Evolutionary conservation across 2,329 filamentous ascomycete genomes (phyloP).

Genomic region (Cladosporium sp.): DNA sequence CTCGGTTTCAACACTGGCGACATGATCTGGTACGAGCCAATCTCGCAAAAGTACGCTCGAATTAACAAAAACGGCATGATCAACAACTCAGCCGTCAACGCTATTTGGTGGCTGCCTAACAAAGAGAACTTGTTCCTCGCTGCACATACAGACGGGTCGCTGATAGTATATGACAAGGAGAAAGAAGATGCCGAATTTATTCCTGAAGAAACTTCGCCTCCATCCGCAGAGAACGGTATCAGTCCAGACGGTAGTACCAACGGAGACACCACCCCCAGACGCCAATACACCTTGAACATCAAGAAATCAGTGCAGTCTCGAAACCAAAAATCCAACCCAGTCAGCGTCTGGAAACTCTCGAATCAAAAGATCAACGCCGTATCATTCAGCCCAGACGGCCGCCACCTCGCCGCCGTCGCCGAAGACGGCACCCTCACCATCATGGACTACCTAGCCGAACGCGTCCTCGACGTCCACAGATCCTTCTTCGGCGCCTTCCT

Average conservation of each 20-base stretch:
- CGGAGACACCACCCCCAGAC: conserved; percentile 23
- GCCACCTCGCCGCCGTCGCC: conserved; percentile 81
- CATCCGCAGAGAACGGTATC: conserved; percentile 27
- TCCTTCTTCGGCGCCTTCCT: conserved; percentile 92
- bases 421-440: conserved; percentile 87
- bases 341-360: conserved; percentile 87
- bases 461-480: conserved; percentile 78
- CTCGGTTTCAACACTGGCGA: conserved; percentile 96
- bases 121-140: conserved; percentile 92
- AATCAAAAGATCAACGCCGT: conserved; percentile 88
- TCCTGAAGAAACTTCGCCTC: conserved; percentile 48
- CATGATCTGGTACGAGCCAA: conserved; percentile 97
- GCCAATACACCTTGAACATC: conserved; percentile 55
- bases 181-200: conserved; percentile 81
- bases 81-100: conserved; percentile 76
- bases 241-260: conserved; percentile 22
- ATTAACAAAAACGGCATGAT: conserved; percentile 96
- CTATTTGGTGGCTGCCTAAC: conserved; percentile 89
- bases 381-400: conserved; percentile 83
- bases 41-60: conserved; percentile 90
- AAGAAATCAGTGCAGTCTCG: conserved; percentile 89
- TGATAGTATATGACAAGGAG: conserved; percentile 96
- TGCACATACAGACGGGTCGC: conserved; percentile 81
- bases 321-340: conserved; percentile 89
- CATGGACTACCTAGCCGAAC: conserved; percentile 86